Conservation (phyloP, 2,329 filamentous ascomycete species). For the Colletotrichum higginsianum region DNA sequence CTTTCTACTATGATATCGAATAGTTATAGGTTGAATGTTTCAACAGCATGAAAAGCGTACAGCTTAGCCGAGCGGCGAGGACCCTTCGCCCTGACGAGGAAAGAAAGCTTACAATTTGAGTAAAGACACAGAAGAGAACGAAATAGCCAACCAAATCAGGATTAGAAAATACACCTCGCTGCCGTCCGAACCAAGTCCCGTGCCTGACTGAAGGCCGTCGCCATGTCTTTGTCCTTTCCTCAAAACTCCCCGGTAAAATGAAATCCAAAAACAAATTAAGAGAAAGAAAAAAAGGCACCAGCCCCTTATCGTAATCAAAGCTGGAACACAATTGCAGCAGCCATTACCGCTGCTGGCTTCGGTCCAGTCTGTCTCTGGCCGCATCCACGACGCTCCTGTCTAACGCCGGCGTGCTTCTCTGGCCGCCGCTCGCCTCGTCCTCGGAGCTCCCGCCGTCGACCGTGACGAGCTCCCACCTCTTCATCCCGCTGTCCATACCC, state of each 20-base stretch:
- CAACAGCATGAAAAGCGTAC: too few relatives aligned
- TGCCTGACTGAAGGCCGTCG: slow-evolving; percentile 1
- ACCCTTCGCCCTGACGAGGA: neutral
- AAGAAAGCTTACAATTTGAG: neutral
- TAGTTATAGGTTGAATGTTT: too few relatives aligned
- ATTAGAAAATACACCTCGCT: neutral
- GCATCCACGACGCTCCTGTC: slow-evolving; percentile 50
- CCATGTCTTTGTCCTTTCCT: neutral
- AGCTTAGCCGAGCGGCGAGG: neutral
- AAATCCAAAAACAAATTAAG: neutral
- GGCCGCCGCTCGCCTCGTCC: slow-evolving; percentile 29
- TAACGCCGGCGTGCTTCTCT: slow-evolving; percentile 48
- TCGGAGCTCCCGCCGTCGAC: slow-evolving; percentile 50
- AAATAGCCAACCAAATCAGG: neutral
- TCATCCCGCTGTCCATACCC: slow-evolving; percentile 75
- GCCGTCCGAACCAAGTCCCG: neutral
- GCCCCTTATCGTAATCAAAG: neutral
- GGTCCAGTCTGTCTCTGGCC: slow-evolving; percentile 44
- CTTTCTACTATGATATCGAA: too few relatives aligned
- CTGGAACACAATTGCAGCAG: neutral
- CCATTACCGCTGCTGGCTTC: slow-evolving; percentile 38
- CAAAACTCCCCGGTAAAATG: neutral
- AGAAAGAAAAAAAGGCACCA: too few relatives aligned
- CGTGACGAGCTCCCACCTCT: slow-evolving; percentile 64
- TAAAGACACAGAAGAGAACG: slow-evolving; percentile 1